Evolutionary conservation across 352 stramenopile species (phyloP), one percentile per base, ranked within the genome.

Genomic region (Pythium aphanidermatum): DNA sequence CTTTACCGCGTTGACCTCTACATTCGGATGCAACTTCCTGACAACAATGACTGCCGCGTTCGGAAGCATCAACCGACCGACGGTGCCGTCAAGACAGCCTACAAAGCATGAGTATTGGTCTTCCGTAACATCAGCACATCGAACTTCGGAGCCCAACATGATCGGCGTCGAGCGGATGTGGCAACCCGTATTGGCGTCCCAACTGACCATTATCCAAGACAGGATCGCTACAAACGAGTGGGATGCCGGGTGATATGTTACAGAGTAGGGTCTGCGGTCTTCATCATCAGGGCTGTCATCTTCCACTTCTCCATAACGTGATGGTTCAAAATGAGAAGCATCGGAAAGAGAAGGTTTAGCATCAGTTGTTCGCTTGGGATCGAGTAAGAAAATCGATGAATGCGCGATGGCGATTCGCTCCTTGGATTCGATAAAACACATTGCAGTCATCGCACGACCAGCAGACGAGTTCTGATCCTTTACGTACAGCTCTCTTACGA

Each of bases 301-400:
- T 19, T 28, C 12, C 35, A 24, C 57, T 16, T 31, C 27, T 10
- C 19, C 14, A 8, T 51, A 17, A 6, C 47, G 37, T 14, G 26
- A 28, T 26, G 40, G 19, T n/a, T 17, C 9, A n/a, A n/a, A n/a
- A n/a, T n/a, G n/a, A n/a, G n/a, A n/a, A n/a, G n/a, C n/a, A n/a
- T n/a, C n/a, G n/a, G n/a, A n/a, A n/a, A n/a, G n/a, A n/a, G n/a
- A n/a, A 2, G 5, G 16, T 25, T 26, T 41, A 7, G 9, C 17
- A 16, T 43, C 30, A 14, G 34, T 50, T 34, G 38, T 4, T 13
- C 36, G 34, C 2, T 24, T 8, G 19, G 33, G 44, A 14, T 81
- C 72, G 16, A 84, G 40, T 43, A 86, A 86, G 33, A 70, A 77
- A 23, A 86, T 46, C 0, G 34, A 63, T 0, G 74, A 84, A 28